Evolutionary conservation across 2,329 filamentous ascomycete genomes (phyloP).

Genomic region (Talaromyces piceae): DNA sequence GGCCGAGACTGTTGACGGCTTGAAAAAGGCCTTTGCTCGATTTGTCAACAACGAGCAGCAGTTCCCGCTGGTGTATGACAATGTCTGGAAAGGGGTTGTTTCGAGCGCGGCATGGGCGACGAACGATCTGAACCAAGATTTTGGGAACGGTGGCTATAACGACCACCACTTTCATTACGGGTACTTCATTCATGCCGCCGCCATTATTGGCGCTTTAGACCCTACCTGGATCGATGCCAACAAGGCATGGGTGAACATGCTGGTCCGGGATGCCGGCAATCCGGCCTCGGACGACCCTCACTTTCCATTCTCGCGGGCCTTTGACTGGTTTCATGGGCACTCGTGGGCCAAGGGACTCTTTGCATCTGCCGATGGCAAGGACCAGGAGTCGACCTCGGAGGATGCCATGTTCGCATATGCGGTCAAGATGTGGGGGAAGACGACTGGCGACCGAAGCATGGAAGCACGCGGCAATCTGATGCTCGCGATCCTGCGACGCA

Average conservation of each 20-base stretch:
- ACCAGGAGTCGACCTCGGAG: constrained; percentile 76
- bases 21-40: constrained; percentile 59
- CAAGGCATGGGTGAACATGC: constrained; percentile 69
- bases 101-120: constrained; percentile 66
- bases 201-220: constrained; percentile 74
- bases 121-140: constrained; percentile 65
- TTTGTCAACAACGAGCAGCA: constrained; percentile 63
- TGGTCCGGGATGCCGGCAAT: constrained; percentile 80
- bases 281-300: constrained; percentile 60
- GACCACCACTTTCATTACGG: constrained; percentile 62
- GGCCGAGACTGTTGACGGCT: constrained; percentile 49
- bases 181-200: constrained; percentile 82
- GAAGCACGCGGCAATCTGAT: constrained; percentile 78
- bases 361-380: constrained; percentile 47
- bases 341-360: constrained; percentile 69
- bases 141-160: constrained; percentile 76
- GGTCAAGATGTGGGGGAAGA: constrained; percentile 87
- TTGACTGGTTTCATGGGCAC: constrained; percentile 94
- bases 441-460: constrained; percentile 67
- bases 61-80: constrained; percentile 51
- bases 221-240: constrained; percentile 66
- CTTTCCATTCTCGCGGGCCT: constrained; percentile 75
- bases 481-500: constrained; percentile 68
- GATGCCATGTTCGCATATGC: constrained; percentile 83
- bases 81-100: constrained; percentile 69